Evolutionary conservation across 2,329 filamentous ascomycete genomes (phyloP), one percentile per base, ranked within the genome.

Genomic region (Dactylellina parvicollis): DNA sequence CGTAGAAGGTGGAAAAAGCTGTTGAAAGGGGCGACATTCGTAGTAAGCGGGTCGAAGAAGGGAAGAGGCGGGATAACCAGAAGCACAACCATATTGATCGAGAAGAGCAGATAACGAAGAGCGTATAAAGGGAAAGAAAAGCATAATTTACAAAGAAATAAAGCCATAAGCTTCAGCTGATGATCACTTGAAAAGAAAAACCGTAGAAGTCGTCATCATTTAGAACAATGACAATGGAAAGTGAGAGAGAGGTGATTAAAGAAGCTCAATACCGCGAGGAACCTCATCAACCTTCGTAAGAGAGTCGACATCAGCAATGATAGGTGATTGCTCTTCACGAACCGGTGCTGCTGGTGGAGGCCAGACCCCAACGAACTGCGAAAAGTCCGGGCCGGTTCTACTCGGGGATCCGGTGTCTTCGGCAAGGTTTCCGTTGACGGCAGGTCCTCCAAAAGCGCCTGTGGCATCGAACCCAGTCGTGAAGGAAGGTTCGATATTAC

Each of bases 281-380:
- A 32, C 1, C 22, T 72, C 67, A 46, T 12, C 52, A 24, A 34
- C 20, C 36, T 72, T 72, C 24, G 60, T 30, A 22, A 20, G 32
- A 10, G 22, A 14, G 12, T 65, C 67, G 24, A 36, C 26, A 38
- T 72, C 67, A 26, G 52, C 36, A 14, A 38, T 32, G 18, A 36
- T 20, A 54, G 59, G 50, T 16, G 67, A 52, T 1, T 50, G 20
- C 36, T 59, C 67, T 20, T 72, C 59, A n/a, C 52, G 57, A 44
- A 34, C 30, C 18, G 55, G 42, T 14, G 57, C 46, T 3, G 44
- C 24, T n/a, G 67, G 57, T 44, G 67, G 67, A 16, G 67, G 67
- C 67, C 67, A 72, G 32, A 40, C 36, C 28, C 67, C 59, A 28
- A 72, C 67, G 28, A 72, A 72, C 52, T 72, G 67, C 34, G 59